Evolutionary conservation across 116 monocot species (phyloP).

Genomic region (Cymodocea nodosa): DNA sequence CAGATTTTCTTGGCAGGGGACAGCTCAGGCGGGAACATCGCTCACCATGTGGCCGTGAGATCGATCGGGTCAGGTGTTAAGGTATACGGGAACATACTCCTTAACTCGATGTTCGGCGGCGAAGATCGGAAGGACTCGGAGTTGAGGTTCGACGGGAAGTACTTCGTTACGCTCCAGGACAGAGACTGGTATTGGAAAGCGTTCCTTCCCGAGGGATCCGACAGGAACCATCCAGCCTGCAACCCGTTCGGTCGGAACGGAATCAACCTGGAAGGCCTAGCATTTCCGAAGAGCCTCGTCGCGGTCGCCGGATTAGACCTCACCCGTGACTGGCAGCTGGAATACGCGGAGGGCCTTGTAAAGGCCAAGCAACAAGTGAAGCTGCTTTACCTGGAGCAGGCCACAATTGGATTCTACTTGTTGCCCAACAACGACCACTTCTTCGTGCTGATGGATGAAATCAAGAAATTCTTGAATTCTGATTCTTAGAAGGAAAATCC

Average conservation of each 20-base stretch:
- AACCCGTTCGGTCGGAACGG: slow-evolving; percentile 31
- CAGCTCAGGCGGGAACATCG: slow-evolving; percentile 49
- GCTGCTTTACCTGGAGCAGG: slow-evolving; percentile 25
- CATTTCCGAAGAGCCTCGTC: slow-evolving; percentile 26
- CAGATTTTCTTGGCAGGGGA: slow-evolving; percentile 36
- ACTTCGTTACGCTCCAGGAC: slow-evolving; percentile 39
- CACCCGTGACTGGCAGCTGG: slow-evolving; percentile 29
- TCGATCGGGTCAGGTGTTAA: slow-evolving; percentile 18
- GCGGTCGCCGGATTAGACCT: slow-evolving; percentile 29
- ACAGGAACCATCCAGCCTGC: slow-evolving; percentile 37
- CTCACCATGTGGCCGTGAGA: slow-evolving; percentile 33
- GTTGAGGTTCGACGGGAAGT: slow-evolving; percentile 27
- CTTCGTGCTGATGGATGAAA: slow-evolving; percentile 36
- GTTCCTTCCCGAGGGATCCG: slow-evolving; percentile 27
- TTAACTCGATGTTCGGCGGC: slow-evolving; percentile 45
- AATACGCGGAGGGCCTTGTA: slow-evolving; percentile 22
- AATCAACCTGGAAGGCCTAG: slow-evolving; percentile 6
- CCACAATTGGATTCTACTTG: slow-evolving; percentile 43
- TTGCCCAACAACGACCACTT: slow-evolving; percentile 41
- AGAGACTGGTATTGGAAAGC: slow-evolving; percentile 47
- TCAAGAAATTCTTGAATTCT: slow-evolving; percentile 23
- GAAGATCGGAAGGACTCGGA: slow-evolving; percentile 24
- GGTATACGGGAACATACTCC: slow-evolving; percentile 36
- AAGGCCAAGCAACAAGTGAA: slow-evolving; percentile 23
- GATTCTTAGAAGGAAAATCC: slow-evolving; percentile 2